A percentile compares a stretch with the other conserved stretches of the same genome.
Conservation (phyloP, 345 rosid genomes). For the Eucalyptus tenuipes region DNA sequence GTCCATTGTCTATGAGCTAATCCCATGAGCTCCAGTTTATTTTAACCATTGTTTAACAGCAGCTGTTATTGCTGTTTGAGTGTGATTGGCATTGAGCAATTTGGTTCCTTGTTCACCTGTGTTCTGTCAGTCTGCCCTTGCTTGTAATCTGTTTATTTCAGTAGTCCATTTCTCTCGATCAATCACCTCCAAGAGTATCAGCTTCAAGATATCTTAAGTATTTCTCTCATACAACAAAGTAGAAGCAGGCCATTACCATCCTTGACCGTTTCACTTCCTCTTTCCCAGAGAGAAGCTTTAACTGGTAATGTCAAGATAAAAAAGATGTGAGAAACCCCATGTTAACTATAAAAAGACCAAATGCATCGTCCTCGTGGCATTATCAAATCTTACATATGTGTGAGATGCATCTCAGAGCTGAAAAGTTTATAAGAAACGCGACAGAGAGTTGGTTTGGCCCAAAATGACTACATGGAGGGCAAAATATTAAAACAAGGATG, state of each 20-base stretch:
- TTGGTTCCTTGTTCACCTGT: background rate
- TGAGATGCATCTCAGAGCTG: slow-evolving; percentile 45
- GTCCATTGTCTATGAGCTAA: background rate
- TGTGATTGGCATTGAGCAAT: background rate
- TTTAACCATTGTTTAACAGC: background rate
- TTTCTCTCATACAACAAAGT: background rate
- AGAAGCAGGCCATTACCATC: background rate
- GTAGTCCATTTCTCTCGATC: background rate
- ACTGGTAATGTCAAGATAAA: background rate
- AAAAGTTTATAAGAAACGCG: slow-evolving; percentile 51
- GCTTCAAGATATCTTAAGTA: background rate
- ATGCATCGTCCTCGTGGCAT: background rate
- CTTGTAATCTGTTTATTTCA: background rate
- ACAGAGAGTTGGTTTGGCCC: slow-evolving; percentile 67
- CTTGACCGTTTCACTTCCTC: background rate
- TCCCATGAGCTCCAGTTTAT: background rate
- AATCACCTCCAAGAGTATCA: background rate
- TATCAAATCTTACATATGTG: slow-evolving; percentile 49
- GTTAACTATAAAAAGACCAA: background rate
- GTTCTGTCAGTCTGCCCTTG: background rate
- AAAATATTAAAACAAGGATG: background rate
- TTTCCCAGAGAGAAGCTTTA: background rate
- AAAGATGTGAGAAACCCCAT: background rate
- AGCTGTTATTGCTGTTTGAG: background rate
- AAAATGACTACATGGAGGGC: slow-evolving; percentile 36